Percentiles rank a stretch among this genome's conserved stretches.
phyloP scores from a whole-genome alignment of 176 grass and related monocot species.

The Aegilops tauschii region DNA sequence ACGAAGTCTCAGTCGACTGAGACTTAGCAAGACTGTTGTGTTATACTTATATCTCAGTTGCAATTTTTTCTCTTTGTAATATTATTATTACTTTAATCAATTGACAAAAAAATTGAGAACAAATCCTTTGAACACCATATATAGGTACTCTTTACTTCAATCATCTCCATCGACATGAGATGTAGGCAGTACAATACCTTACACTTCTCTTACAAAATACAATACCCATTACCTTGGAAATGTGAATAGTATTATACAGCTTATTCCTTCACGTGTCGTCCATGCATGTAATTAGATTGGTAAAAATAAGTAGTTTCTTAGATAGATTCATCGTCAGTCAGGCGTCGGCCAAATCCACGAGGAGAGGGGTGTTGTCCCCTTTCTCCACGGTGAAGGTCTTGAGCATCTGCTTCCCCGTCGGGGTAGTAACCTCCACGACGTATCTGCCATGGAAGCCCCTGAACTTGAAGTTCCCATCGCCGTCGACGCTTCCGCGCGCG shows the following conservation, averaged over 20 bases:
- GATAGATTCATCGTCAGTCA: neutral
- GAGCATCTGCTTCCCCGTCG: conserved; percentile 15
- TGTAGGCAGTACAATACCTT: neutral
- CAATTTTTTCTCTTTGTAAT: too few relatives aligned
- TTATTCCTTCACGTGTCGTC: neutral
- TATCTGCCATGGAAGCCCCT: conserved; percentile 67
- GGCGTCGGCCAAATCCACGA: conserved; percentile 1
- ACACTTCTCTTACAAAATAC: neutral
- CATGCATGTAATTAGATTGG: neutral
- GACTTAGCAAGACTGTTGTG: too few relatives aligned
- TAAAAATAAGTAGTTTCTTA: neutral
- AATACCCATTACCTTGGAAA: neutral
- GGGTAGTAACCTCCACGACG: conserved; percentile 26
- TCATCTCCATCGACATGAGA: neutral
- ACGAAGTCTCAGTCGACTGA: too few relatives aligned
- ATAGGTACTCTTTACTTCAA: neutral
- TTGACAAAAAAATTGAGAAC: too few relatives aligned
- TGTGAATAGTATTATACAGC: neutral
- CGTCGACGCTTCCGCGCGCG: conserved; percentile 18
- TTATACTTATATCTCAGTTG: too few relatives aligned
- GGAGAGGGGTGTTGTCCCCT: conserved; percentile 27
- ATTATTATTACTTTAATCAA: too few relatives aligned
- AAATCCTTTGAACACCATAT: too few relatives aligned
- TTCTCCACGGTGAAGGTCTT: conserved; percentile 54
- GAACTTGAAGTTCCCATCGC: conserved; percentile 47